Evolutionary conservation across 2,329 filamentous ascomycete genomes (phyloP).

Genomic region (Rachicladosporium sp.): DNA sequence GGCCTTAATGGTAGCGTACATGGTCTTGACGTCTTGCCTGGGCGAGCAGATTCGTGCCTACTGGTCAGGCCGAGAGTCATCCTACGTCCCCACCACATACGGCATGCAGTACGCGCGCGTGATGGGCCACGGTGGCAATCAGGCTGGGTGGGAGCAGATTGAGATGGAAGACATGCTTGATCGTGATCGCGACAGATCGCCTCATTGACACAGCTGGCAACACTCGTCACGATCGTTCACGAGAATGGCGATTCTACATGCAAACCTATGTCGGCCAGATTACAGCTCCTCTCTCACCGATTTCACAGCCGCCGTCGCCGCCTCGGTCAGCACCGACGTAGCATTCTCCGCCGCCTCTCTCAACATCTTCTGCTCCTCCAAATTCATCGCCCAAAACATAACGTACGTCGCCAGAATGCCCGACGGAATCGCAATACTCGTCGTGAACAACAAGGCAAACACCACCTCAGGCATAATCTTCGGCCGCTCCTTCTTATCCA

Average conservation of each 20-base stretch:
- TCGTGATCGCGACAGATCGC: constrained; percentile 1
- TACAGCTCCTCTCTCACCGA: too few relatives aligned
- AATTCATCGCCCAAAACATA: constrained; percentile 4
- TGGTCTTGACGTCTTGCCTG: constrained; percentile 44
- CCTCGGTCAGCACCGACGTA: not conserved
- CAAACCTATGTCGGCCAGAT: too few relatives aligned
- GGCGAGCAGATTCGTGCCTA: constrained; percentile 40
- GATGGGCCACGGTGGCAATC: constrained; percentile 40
- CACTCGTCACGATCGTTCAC: too few relatives aligned
- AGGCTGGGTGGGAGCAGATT: constrained; percentile 48
- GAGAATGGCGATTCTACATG: too few relatives aligned
- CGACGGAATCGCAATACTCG: constrained; percentile 3
- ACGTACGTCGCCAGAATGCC: constrained; percentile 2
- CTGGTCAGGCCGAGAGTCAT: constrained; percentile 29
- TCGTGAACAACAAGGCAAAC: constrained; percentile 2
- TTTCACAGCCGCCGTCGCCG: too few relatives aligned
- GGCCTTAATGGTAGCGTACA: constrained; percentile 29
- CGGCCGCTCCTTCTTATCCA: constrained; percentile 11
- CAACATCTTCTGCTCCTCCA: constrained; percentile 1
- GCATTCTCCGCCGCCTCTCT: not conserved
- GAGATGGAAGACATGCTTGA: constrained; percentile 50
- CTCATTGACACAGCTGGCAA: too few relatives aligned
- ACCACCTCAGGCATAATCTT: constrained; percentile 14
- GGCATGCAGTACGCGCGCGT: constrained; percentile 44
- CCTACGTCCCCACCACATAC: constrained; percentile 35